Evolutionary conservation across 345 rosid species (phyloP), one percentile per base, ranked within the genome.

Genomic region (Litchi chinensis): DNA sequence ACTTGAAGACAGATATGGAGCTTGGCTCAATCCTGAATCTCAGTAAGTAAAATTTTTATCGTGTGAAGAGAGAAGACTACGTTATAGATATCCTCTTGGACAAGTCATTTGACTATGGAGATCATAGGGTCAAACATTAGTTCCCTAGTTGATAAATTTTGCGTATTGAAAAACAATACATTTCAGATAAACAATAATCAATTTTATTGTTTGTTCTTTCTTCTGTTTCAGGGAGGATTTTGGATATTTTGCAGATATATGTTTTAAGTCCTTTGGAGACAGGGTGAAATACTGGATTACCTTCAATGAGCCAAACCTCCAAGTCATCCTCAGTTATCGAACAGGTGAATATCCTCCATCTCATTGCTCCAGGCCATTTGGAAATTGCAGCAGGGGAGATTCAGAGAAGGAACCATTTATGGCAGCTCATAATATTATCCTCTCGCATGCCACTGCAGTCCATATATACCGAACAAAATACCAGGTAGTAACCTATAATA

Each of bases 21-120:
- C 88, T 41, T 93, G 98, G 98, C 90, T 95, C 76, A 90, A 89
- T 81, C 86, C 94, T 12, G 71, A 84, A 74, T 77, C 88, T 72
- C 90, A 81, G 98, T 93, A 50, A 83, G 89, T 77, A 18, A 71
- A 52, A 52, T 71, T 50, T 71, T 52, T 22, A 60, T 57, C 8
- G 56, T n/a, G 28, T 10, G 28, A 68, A 46, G 10, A 46, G 52
- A 46, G 52, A 46, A 46, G 52, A 46, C 12, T 46, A 46, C 12
- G 5, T 46, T 46, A 8, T 46, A 22, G 71, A 32, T 3, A 40
- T 52, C 63, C 69, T 19, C 16, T 24, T 19, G 16, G 44, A 60
- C 59, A 5, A 24, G 50, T 59, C 5, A 52, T 50, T 57, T 57
- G 63, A 50, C 56, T 13, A 50, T n/a, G 22, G n/a, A 57, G 63